Evolutionary conservation across 2,329 filamentous ascomycete species (phyloP), one percentile per base, ranked within the genome.

Genomic region (Diplodia mutila): DNA sequence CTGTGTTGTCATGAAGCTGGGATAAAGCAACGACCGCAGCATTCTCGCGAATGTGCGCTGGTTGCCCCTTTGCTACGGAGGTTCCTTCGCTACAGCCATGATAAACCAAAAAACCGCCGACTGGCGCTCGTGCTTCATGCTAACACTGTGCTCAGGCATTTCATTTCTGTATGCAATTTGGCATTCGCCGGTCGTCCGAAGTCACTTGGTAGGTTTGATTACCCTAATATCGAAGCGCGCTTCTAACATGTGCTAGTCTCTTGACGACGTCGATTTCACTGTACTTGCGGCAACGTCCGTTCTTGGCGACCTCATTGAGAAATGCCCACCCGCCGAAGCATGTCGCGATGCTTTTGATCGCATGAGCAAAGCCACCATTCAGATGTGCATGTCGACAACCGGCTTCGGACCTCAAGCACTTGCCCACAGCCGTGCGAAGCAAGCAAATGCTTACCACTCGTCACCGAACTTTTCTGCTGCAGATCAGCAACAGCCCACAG

Each of bases 191-290:
- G 86, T 92, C 65, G 94, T 98, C 61, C 88, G 94, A 73, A 93
- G 91, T 77, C 89, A 92, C 67, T 82, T 98, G 79, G 92, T 94
- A 86, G 82, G 91, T 83, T 52, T 37, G 27, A 29, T 51, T 42
- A 27, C 21, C n/a, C 59, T 25, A 63, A 51, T 63, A 21, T 63
- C 7, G 42, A 23, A 27, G 59, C 27, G n/a, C 23, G 18, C 18
- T 63, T 51, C 59, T 63, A 63, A 63, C 32, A 63, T 51, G 6
- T 12, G 11, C 59, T 69, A 86, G 84, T 92, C 91, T 8, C 91
- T 97, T 81, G 94, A 98, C 74, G 94, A 98, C 77, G 93, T 98
- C n/a, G 94, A 98, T 77, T 97, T 97, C 74, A 98, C 94, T 0
- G 92, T 98, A 9, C 84, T 97, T 59, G 93, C 94, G 9, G 94